phyloP scores from a whole-genome alignment of 2,329 filamentous ascomycete genomes.

The Ampelomyces quisqualis region DNA sequence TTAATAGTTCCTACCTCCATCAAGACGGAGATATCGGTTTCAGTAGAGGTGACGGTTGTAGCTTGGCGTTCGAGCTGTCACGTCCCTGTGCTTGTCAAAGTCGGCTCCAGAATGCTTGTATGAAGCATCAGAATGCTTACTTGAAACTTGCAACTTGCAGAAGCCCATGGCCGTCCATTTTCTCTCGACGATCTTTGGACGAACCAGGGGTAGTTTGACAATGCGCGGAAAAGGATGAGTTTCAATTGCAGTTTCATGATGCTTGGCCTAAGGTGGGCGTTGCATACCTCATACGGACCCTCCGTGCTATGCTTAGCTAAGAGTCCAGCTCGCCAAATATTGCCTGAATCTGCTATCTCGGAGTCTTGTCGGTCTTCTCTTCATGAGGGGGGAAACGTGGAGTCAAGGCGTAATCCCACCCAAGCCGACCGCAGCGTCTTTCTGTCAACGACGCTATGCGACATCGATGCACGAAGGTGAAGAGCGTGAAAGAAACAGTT shows the following conservation, averaged over 20 bases:
- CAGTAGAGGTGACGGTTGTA: constrained; percentile 18
- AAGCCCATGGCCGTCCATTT: constrained; percentile 9
- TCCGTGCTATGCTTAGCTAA: neutral
- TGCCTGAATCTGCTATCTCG: neutral
- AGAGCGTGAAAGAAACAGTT: too few species aligned
- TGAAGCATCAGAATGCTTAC: constrained; percentile 12
- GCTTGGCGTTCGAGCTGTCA: constrained; percentile 26
- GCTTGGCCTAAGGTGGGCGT: constrained; percentile 17
- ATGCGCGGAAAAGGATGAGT: constrained; percentile 12
- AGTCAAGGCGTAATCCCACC: neutral
- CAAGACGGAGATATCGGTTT: constrained; percentile 15
- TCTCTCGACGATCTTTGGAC: constrained; percentile 10
- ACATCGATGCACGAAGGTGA: too few species aligned
- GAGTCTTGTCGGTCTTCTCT: neutral
- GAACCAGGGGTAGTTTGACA: constrained; percentile 8
- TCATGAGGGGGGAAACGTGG: neutral
- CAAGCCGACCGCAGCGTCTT: too few species aligned
- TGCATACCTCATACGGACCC: constrained; percentile 14
- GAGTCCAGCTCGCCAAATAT: neutral
- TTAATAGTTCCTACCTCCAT: constrained; percentile 6
- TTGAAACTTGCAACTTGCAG: constrained; percentile 12
- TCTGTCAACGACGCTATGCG: too few species aligned
- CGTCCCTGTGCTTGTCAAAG: constrained; percentile 12
- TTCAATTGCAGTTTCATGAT: constrained; percentile 21
- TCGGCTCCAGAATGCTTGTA: constrained; percentile 11